Base-by-base conservation (phyloP, 2,329 filamentous ascomycete genomes). In the Aspergillus spinulosporus region DNA sequence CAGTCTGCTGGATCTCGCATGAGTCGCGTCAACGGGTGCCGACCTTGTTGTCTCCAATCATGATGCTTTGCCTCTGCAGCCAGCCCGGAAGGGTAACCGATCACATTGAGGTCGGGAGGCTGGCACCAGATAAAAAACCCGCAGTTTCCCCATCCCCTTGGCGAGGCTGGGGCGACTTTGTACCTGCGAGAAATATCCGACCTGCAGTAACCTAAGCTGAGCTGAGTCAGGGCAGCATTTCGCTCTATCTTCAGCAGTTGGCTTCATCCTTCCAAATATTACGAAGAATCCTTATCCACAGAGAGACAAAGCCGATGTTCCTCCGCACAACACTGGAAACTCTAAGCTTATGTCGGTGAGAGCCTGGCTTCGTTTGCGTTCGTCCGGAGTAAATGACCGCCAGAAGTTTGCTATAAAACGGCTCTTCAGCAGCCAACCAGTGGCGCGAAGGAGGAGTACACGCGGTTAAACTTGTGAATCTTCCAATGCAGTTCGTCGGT, bases 31-130 rank as follows among this genome's bases (percentile, higher is more conserved):
- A 12, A 37, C 34, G 21, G 21, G 21, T 21, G 21, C 21, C 21
- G 21, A 4, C 21, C 21, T 21, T 21, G 21, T 37, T 37, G 34
- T 34, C 40, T 11, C 59, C 59, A 62, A 61, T 61, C 52, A 62
- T n/a, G 44, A 54, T 62, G 50, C 57, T 61, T 58, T 61, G 7
- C 32, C 40, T 28, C 53, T 63, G 61, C 59, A 60, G 21, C 49
- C 15, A 55, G 46, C 61, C 53, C 49, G 21, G 56, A 58, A 52
- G 44, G 59, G 59, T 43, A 61, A 61, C 45, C 58, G 51, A 39
- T 43, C 50, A 51, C 31, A 52, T 28, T 42, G 26, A 21, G 21
- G 21, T 21, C 21, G 44, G 43, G 48, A 37, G 34, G 39, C 37
- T 14, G 37, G 37, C 46, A 32, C 54, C 43, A 52, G 15, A 44